Evolutionary conservation across 495 filamentous ascomycete species (phyloP).

Genomic region (Pseudomonodictys pantanalensis): DNA sequence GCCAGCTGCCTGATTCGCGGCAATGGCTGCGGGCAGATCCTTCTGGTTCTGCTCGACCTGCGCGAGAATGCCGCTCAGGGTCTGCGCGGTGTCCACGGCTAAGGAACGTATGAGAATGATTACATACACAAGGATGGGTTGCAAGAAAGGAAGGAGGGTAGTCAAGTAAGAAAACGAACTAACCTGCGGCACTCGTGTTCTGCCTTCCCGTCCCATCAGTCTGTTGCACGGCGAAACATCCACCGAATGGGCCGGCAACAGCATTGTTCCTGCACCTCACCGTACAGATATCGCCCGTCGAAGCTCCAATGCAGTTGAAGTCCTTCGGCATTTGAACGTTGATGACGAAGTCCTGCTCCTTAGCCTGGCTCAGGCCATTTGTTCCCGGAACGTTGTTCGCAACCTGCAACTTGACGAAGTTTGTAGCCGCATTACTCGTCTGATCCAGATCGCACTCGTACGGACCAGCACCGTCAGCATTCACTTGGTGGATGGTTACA

Average conservation of each 20-base stretch:
- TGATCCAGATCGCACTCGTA: slow-evolving; percentile 23
- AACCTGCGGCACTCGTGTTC: slow-evolving; percentile 11
- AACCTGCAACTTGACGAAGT: slow-evolving; percentile 12
- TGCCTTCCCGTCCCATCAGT: slow-evolving; percentile 15
- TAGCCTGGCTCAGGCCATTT: slow-evolving; percentile 14
- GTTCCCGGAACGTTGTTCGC: slow-evolving; percentile 14
- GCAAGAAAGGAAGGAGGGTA: neutral
- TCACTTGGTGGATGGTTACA: slow-evolving; percentile 26
- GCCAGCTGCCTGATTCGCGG: slow-evolving; percentile 19
- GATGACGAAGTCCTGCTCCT: slow-evolving; percentile 21
- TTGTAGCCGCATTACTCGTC: slow-evolving; percentile 12
- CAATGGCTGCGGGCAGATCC: slow-evolving; percentile 16
- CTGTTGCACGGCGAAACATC: slow-evolving; percentile 22
- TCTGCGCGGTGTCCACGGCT: slow-evolving; percentile 23
- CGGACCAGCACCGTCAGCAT: slow-evolving; percentile 19
- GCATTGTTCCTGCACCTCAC: slow-evolving; percentile 18
- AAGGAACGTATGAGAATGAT: neutral
- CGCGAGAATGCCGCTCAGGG: slow-evolving; percentile 7
- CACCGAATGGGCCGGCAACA: slow-evolving; percentile 17
- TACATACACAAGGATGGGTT: neutral
- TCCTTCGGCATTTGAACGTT: slow-evolving; percentile 15
- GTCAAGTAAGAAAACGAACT: neutral
- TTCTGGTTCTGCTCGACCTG: slow-evolving; percentile 20
- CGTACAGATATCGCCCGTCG: slow-evolving; percentile 19
- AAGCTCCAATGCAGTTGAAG: slow-evolving; percentile 25